Conservation (phyloP, 1,284 basidiomycete genomes). For the Sanguinoderma infundibulare region DNA sequence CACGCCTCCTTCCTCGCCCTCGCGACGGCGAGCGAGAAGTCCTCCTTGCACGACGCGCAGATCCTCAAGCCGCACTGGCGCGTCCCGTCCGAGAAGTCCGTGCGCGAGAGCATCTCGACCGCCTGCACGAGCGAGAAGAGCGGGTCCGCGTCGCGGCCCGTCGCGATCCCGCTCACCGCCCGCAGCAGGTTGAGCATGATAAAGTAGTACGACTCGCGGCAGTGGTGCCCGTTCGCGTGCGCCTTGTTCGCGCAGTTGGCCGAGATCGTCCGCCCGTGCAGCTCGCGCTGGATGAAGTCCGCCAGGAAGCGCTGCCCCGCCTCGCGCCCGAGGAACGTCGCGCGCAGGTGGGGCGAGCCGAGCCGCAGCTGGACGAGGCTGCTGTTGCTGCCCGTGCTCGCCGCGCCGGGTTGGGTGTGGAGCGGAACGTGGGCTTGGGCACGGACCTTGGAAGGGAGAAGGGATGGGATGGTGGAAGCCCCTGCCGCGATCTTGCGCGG, state of each 20-base stretch:
- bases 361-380: slow-evolving; percentile 35
- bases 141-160: slow-evolving; percentile 73
- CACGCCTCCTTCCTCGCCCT: slow-evolving; percentile 67
- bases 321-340: slow-evolving; percentile 66
- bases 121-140: slow-evolving; percentile 69
- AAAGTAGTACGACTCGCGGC: slow-evolving; percentile 73
- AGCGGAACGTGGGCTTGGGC: not conserved
- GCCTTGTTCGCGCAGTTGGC: slow-evolving; percentile 48
- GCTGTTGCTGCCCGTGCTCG: slow-evolving; percentile 29
- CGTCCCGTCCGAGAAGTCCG: slow-evolving; percentile 69
- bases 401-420: not conserved
- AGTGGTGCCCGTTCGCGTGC: slow-evolving; percentile 38
- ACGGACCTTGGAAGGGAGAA: slow-evolving; percentile 8
- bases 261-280: slow-evolving; percentile 53
- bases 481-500: slow-evolving; percentile 68
- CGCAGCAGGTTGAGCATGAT: slow-evolving; percentile 74
- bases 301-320: slow-evolving; percentile 62
- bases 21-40: slow-evolving; percentile 54
- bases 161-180: slow-evolving; percentile 68
- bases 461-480: slow-evolving; percentile 32
- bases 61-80: slow-evolving; percentile 60
- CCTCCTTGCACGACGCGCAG: slow-evolving; percentile 63
- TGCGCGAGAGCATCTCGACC: slow-evolving; percentile 69
- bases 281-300: slow-evolving; percentile 60
- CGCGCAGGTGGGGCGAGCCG: slow-evolving; percentile 49